A percentile compares a stretch with the other conserved stretches of the same genome.
These are phyloP conservation scores for Articulospora tetracladia DNA, from an alignment of 495 filamentous ascomycete species.

Conservation along the genomic window DNA sequence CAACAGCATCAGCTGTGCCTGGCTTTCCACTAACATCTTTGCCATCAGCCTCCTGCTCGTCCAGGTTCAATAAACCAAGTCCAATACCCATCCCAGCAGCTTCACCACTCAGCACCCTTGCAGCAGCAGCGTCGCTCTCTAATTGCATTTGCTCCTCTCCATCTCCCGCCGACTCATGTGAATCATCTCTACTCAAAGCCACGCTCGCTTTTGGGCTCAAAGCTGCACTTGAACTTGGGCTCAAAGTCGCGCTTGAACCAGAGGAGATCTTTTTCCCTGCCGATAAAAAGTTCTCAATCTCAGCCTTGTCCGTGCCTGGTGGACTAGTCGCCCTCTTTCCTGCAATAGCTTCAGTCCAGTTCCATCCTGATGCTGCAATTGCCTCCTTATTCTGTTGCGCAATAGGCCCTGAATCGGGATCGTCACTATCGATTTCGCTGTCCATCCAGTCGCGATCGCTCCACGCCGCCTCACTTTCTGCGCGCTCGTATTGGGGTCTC, in stretches of 20 bases:
- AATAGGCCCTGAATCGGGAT: slow-evolving; percentile 5
- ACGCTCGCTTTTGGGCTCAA: neutral
- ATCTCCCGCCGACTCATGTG: neutral
- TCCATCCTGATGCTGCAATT: slow-evolving; percentile 32
- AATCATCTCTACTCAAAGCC: neutral
- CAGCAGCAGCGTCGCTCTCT: slow-evolving; percentile 12
- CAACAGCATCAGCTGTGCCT: neutral
- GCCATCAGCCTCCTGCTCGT: slow-evolving; percentile 38
- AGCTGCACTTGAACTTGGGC: neutral
- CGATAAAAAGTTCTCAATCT: slow-evolving; percentile 17
- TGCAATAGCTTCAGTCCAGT: slow-evolving; percentile 55
- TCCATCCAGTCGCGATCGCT: slow-evolving; percentile 50
- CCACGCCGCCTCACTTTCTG: slow-evolving; percentile 41
- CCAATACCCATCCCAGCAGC: slow-evolving; percentile 12
- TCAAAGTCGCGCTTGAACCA: too few species aligned
- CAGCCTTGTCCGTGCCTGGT: slow-evolving; percentile 14
- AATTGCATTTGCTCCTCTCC: neutral
- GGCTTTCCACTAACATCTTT: neutral
- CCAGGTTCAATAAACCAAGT: neutral
- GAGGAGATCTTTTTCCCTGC: neutral
- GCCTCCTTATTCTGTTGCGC: neutral
- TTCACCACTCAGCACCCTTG: slow-evolving; percentile 13
- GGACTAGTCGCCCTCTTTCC: slow-evolving; percentile 31
- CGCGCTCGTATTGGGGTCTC: neutral
- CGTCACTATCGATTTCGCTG: slow-evolving; percentile 45